Percentiles rank a stretch among this genome's conserved stretches.
Evolutionary conservation across 441 rosid genomes (phyloP).

Genomic region (Eugenia klotzschiana): DNA sequence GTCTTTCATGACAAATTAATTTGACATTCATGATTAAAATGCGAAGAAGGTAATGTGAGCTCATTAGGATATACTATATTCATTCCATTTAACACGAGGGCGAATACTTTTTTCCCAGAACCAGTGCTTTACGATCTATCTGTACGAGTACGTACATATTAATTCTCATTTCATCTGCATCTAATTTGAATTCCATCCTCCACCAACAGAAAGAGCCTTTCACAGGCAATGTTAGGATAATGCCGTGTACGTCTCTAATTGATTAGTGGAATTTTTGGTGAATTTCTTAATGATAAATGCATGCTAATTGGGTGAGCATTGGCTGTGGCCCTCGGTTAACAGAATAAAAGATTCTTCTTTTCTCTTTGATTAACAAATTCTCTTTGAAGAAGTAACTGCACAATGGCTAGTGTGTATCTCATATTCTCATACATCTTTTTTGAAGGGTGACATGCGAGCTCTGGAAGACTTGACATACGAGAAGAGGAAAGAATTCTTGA

Average conservation of each 20-base stretch:
- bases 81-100: not conserved
- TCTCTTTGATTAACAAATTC: not conserved
- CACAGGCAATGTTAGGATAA: not conserved
- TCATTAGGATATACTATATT: not conserved
- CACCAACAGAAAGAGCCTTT: not conserved
- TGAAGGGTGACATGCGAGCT: slow-evolving; percentile 86
- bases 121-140: not conserved
- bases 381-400: not conserved
- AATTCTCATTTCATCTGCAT: not conserved
- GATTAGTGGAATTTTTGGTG: not conserved
- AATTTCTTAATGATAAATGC: not conserved
- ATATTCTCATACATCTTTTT: not conserved
- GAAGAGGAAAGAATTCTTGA: slow-evolving; percentile 67
- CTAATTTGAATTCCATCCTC: not conserved
- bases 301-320: not conserved
- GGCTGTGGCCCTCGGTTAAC: not conserved
- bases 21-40: not conserved
- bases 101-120: not conserved
- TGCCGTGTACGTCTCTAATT: not conserved
- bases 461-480: slow-evolving; percentile 87
- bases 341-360: not conserved
- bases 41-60: not conserved
- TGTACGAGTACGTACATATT: not conserved
- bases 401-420: not conserved
- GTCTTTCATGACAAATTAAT: not conserved